Base-by-base conservation (phyloP, 73 alveolate genomes). In the Blepharisma japonicum region DNA sequence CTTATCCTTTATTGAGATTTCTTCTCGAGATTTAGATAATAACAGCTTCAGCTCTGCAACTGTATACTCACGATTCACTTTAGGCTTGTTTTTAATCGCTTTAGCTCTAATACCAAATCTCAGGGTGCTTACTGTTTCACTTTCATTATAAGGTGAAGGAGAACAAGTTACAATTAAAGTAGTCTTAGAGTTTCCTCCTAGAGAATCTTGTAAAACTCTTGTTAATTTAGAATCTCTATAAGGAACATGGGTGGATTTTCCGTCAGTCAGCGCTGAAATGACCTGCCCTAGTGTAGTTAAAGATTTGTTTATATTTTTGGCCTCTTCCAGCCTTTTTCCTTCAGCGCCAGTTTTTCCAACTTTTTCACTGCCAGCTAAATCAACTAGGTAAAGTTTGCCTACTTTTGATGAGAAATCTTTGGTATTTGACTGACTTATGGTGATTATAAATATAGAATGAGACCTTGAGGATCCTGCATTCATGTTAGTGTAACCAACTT, bases 131-230 rank as follows among this genome's bases (percentile, higher is more conserved):
- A 96, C 78, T 7, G 99, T 91, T 90, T 96, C 99, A 61, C 94
- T 98, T 55, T 89, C 91, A 85, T 96, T 96, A 83, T 93, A 94
- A 84, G 91, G 98, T 32, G 98, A 98, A 46, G 99, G 99, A 1
- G 98, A 96, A 7, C 91, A 83, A 68, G 95, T 95, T 6, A 98
- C 99, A 54, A 96, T 93, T 98, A 96, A 94, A n/a, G 94, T 98
- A 6, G 99, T 96, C 77, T 96, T 96, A 18, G 99, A 91, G 87
- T 96, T 96, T 25, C 99, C 99, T 68, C 99, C 99, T 18, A 96
- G 80, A 55, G 99, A 96, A 80, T 96, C 99, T 86, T 94, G 86
- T 45, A 96, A 82, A 71, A 96, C 89, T 68, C 97, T 82, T 25
- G 99, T 82, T 72, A 86, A 78, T 81, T 86, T 86, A 74, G 90